A percentile compares a stretch with the other conserved stretches of the same genome.
Evolutionary conservation across 1,284 basidiomycete species (phyloP).

Genomic region (Ceratobasidium sp.): DNA sequence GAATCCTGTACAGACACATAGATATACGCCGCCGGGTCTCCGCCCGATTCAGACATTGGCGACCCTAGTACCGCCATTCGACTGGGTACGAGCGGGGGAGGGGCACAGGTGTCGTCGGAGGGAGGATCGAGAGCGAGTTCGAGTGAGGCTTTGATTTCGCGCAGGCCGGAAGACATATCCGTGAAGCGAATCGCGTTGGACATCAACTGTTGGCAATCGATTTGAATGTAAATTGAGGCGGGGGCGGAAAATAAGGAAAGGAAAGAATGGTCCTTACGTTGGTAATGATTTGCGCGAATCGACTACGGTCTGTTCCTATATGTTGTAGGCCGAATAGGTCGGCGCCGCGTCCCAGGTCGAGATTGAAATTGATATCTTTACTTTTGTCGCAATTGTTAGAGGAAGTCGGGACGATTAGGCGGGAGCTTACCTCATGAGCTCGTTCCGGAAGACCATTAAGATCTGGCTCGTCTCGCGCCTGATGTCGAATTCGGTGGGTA

Average conservation of each 20-base stretch:
- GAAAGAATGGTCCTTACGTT: slow-evolving; percentile 44
- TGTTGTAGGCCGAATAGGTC: slow-evolving; percentile 45
- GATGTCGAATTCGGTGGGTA: slow-evolving; percentile 43
- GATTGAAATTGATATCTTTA: slow-evolving; percentile 52
- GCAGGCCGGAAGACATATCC: slow-evolving; percentile 46
- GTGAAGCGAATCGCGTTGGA: slow-evolving; percentile 48
- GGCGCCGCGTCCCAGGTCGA: slow-evolving; percentile 51
- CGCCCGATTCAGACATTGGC: neutral
- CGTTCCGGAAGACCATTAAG: slow-evolving; percentile 56
- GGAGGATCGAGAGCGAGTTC: slow-evolving; percentile 51
- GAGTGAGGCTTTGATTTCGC: slow-evolving; percentile 51
- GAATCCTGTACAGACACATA: slow-evolving; percentile 53
- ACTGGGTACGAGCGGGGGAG: neutral
- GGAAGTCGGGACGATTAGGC: neutral
- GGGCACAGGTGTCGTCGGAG: slow-evolving; percentile 27
- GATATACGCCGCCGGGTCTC: slow-evolving; percentile 42
- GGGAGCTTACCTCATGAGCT: slow-evolving; percentile 56
- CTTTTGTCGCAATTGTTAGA: slow-evolving; percentile 36
- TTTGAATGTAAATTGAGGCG: slow-evolving; percentile 11
- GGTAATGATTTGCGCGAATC: slow-evolving; percentile 53
- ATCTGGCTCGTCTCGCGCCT: slow-evolving; percentile 18
- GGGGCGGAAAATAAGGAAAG: slow-evolving; percentile 41
- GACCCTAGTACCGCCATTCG: slow-evolving; percentile 9
- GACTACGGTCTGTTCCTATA: slow-evolving; percentile 52
- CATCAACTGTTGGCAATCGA: slow-evolving; percentile 23